A percentile compares a stretch with the other conserved stretches of the same genome.
phyloP scores from a whole-genome alignment of 2,329 filamentous ascomycete genomes.

The Alternaria gansuensis region DNA sequence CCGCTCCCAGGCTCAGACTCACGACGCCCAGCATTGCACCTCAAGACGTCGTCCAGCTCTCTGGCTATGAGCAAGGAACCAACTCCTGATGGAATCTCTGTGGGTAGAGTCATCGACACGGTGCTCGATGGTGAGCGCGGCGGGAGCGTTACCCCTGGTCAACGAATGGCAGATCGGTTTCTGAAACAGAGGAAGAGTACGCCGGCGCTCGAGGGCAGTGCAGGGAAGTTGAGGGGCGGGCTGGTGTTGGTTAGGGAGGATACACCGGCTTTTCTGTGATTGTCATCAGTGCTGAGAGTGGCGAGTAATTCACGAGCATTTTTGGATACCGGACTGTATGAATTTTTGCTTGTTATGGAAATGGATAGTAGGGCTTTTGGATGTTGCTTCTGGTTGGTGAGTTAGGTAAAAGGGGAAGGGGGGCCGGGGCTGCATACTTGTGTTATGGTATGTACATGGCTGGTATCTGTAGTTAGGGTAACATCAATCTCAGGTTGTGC shows the following conservation, averaged over 20 bases:
- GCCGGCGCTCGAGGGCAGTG: slow-evolving; percentile 2
- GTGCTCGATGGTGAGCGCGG: slow-evolving; percentile 18
- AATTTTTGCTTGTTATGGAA: background rate
- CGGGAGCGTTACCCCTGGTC: slow-evolving; percentile 41
- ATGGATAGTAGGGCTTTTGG: background rate
- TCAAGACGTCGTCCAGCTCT: slow-evolving; percentile 24
- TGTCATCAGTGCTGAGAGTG: too few species aligned
- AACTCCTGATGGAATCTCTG: slow-evolving; percentile 9
- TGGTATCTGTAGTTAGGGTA: background rate
- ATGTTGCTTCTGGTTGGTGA: background rate
- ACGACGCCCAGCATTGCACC: slow-evolving; percentile 12
- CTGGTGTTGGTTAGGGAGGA: slow-evolving; percentile 30
- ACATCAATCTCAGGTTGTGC: background rate
- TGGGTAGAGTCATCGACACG: slow-evolving; percentile 26
- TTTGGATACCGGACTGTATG: background rate
- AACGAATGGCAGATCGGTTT: slow-evolving; percentile 45
- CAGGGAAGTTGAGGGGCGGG: slow-evolving; percentile 13
- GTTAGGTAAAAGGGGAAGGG: background rate
- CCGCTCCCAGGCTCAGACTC: slow-evolving; percentile 20
- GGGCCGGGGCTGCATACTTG: background rate
- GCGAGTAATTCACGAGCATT: background rate
- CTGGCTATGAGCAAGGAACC: slow-evolving; percentile 32
- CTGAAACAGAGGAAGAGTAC: slow-evolving; percentile 33
- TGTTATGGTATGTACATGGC: background rate
- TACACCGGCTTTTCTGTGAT: slow-evolving; percentile 37